phyloP scores from a whole-genome alignment of 1,284 basidiomycete species.

The Rhodotorula mucilaginosa region DNA sequence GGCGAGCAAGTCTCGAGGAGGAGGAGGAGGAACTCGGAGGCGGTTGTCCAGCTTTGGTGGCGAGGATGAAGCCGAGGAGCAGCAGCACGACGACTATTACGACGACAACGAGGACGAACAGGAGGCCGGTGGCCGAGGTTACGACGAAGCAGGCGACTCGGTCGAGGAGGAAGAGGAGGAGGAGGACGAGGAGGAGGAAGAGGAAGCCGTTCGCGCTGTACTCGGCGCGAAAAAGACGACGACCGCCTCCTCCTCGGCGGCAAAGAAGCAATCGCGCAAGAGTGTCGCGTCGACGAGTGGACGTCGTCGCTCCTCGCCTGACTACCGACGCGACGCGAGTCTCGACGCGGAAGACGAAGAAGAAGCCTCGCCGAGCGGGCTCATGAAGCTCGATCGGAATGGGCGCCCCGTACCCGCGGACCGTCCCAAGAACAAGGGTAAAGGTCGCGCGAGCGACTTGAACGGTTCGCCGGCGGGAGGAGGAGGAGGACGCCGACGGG shows the following conservation, averaged over 20 bases:
- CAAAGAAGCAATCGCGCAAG: not conserved
- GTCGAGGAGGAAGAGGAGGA: not conserved
- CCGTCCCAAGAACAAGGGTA: constrained; percentile 28
- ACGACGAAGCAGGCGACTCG: not conserved
- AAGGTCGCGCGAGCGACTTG: constrained; percentile 9
- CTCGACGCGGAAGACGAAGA: constrained; percentile 7
- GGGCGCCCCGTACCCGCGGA: constrained; percentile 36
- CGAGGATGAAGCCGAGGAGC: constrained; percentile 5
- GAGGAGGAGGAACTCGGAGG: not conserved
- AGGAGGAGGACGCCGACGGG: not conserved
- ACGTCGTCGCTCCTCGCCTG: constrained; percentile 2
- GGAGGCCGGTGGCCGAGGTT: not conserved
- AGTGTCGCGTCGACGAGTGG: constrained; percentile 1
- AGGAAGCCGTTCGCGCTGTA: constrained; percentile 13
- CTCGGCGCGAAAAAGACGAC: constrained; percentile 27
- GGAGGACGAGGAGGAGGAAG: constrained; percentile 15
- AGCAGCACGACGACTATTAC: not conserved
- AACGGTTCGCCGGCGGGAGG: not conserved
- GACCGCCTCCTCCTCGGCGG: constrained; percentile 30
- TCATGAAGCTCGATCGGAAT: constrained; percentile 24
- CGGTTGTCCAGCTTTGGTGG: constrained; percentile 15
- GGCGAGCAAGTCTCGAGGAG: not conserved
- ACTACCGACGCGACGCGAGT: not conserved
- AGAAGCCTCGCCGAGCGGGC: constrained; percentile 3
- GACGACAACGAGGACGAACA: constrained; percentile 4